These are phyloP conservation scores for Bryum argenteum DNA, from an alignment of 225 moss, liverwort and hornwort genomes.

Conservation along the genomic window DNA sequence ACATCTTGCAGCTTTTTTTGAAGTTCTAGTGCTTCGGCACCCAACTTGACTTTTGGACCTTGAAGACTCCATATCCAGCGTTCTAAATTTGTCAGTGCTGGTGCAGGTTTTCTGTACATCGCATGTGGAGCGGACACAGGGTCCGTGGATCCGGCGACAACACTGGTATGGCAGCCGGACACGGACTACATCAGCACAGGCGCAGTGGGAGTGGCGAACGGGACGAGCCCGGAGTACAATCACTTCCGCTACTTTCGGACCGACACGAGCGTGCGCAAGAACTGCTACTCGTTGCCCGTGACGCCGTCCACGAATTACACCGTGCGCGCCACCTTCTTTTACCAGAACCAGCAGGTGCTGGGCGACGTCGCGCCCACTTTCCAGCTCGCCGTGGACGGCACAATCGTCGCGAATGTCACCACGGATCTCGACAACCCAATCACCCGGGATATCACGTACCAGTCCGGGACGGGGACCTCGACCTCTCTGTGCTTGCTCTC, in stretches of 20 bases:
- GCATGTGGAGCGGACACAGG: slow-evolving; percentile 22
- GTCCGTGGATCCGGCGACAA: slow-evolving; percentile 15
- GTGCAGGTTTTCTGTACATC: slow-evolving; percentile 18
- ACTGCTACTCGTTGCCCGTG: slow-evolving; percentile 27
- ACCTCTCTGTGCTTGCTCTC: slow-evolving; percentile 27
- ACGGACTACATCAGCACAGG: slow-evolving; percentile 15
- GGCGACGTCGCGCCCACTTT: slow-evolving; percentile 14
- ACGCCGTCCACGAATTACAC: slow-evolving; percentile 4
- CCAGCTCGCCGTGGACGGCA: slow-evolving; percentile 20
- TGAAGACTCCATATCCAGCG: too few species aligned
- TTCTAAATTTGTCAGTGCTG: too few species aligned
- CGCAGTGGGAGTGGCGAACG: neutral
- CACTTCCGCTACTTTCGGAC: slow-evolving; percentile 18
- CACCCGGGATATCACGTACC: neutral
- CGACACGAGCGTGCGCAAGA: too few species aligned
- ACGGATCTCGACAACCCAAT: neutral
- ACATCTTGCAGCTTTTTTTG: too few species aligned
- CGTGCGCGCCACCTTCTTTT: slow-evolving; percentile 20
- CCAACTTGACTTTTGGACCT: too few species aligned
- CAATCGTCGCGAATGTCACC: slow-evolving; percentile 16
- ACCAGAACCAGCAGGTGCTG: neutral
- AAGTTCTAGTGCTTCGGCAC: too few species aligned
- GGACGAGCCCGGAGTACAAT: neutral
- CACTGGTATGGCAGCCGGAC: slow-evolving; percentile 24
- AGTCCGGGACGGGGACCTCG: neutral